Evolutionary conservation across 345 rosid genomes (phyloP).

Genomic region (Arabis alpina): DNA sequence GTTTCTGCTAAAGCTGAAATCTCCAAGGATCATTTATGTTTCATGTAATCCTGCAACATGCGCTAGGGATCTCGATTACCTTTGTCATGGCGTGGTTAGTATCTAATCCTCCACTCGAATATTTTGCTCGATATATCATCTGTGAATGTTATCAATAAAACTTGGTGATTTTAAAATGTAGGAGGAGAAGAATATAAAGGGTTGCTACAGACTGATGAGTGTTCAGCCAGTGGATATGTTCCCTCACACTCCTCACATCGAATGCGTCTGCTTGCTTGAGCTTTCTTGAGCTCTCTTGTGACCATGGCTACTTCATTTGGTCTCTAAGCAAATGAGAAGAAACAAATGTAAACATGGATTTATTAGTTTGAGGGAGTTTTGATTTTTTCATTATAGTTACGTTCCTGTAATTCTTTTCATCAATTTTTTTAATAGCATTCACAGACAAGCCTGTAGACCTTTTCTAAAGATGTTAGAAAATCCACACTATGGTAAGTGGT

Average conservation of each 20-base stretch:
- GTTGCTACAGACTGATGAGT: slow-evolving; percentile 74
- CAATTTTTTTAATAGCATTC: neutral
- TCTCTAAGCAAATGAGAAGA: slow-evolving; percentile 2
- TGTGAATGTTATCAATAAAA: slow-evolving; percentile 17
- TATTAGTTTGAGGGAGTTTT: slow-evolving; percentile 14
- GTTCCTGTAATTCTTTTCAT: neutral
- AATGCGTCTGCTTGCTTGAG: slow-evolving; percentile 84
- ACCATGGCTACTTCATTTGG: slow-evolving; percentile 22
- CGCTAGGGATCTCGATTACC: slow-evolving; percentile 94
- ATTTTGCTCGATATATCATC: neutral
- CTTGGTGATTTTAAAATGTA: slow-evolving; percentile 45
- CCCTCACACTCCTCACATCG: slow-evolving; percentile 95
- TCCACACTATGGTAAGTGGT: neutral
- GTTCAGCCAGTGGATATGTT: slow-evolving; percentile 95
- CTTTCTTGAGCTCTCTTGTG: slow-evolving; percentile 50
- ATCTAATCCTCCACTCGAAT: neutral
- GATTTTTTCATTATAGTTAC: slow-evolving; percentile 1
- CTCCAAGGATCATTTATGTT: slow-evolving; percentile 76
- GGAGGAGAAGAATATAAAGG: slow-evolving; percentile 66
- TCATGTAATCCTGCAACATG: slow-evolving; percentile 96
- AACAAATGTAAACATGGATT: slow-evolving; percentile 5
- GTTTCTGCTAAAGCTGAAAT: slow-evolving; percentile 76
- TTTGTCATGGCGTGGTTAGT: slow-evolving; percentile 86
- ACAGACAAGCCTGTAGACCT: slow-evolving; percentile 10
- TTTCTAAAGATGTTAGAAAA: neutral